Evolutionary conservation across 129 eudicot species (phyloP).

Genomic region (Artemisia argyi): DNA sequence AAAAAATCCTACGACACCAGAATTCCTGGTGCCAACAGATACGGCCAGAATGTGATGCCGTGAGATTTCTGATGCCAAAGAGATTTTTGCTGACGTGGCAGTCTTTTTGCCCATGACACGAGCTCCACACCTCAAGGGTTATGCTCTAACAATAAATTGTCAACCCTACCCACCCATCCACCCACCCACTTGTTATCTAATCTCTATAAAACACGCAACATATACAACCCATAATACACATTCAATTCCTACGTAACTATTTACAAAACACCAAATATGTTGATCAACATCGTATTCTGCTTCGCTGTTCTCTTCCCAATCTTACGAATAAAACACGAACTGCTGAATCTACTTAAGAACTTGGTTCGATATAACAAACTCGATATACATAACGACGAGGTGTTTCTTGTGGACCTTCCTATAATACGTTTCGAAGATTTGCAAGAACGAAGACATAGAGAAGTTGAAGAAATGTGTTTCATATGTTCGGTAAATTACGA

Average conservation of each 20-base stretch:
- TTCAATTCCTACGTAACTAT: neutral
- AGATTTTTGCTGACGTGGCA: too few relatives aligned
- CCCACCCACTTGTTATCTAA: too few relatives aligned
- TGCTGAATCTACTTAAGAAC: slow-evolving; percentile 6
- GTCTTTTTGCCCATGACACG: too few relatives aligned
- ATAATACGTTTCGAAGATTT: slow-evolving; percentile 16
- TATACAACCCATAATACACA: neutral
- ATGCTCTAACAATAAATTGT: too few relatives aligned
- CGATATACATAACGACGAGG: neutral
- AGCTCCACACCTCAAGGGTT: too few relatives aligned
- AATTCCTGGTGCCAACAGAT: too few relatives aligned
- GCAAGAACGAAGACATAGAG: slow-evolving; percentile 12
- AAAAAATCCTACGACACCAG: too few relatives aligned
- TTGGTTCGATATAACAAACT: neutral
- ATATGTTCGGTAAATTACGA: slow-evolving; percentile 23
- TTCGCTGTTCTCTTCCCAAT: slow-evolving; percentile 19
- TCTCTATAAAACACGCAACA: neutral
- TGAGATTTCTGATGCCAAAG: too few relatives aligned
- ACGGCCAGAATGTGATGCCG: too few relatives aligned
- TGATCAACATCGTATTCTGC: slow-evolving; percentile 22
- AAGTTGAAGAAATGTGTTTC: slow-evolving; percentile 25
- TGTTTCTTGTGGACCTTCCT: slow-evolving; percentile 22
- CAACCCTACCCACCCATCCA: too few relatives aligned
- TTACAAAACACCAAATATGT: slow-evolving; percentile 9
- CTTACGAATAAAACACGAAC: slow-evolving; percentile 14